Conservation (phyloP, 441 rosid species). For the Pelargonium myrrhifolium region DNA sequence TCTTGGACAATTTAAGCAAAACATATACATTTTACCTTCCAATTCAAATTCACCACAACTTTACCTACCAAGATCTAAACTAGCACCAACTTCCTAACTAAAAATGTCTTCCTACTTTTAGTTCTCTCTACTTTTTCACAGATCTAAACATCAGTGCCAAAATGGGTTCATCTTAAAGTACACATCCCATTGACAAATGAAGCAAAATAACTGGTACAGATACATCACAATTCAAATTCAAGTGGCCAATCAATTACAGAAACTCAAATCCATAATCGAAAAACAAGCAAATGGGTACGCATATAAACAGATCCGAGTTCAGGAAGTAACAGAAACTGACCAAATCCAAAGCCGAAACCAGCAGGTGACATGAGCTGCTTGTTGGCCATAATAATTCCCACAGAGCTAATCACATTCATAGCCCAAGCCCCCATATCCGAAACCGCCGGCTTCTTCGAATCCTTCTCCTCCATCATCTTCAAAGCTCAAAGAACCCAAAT, state of each 20-base stretch:
- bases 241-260: background rate
- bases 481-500: background rate
- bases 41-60: background rate
- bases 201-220: background rate
- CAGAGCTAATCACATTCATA: constrained; percentile 30
- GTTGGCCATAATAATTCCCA: constrained; percentile 30
- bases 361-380: constrained; percentile 28
- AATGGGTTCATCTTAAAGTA: background rate
- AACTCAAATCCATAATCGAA: background rate
- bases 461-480: constrained; percentile 16
- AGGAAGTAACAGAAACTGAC: constrained; percentile 13
- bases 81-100: constrained; percentile 3
- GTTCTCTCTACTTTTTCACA: background rate
- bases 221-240: background rate
- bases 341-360: constrained; percentile 25
- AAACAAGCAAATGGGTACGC: background rate
- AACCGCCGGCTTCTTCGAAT: constrained; percentile 23
- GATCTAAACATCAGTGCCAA: background rate
- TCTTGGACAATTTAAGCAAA: background rate
- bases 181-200: background rate
- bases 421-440: constrained; percentile 30
- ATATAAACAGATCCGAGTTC: constrained; percentile 9
- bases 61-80: constrained; percentile 3
- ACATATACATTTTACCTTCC: background rate
- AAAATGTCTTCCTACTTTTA: background rate